A percentile compares a stretch with the other conserved stretches of the same genome.
Evolutionary conservation across 805 yeast genomes (phyloP).

Genomic region (Hanseniaspora taiwanica): DNA sequence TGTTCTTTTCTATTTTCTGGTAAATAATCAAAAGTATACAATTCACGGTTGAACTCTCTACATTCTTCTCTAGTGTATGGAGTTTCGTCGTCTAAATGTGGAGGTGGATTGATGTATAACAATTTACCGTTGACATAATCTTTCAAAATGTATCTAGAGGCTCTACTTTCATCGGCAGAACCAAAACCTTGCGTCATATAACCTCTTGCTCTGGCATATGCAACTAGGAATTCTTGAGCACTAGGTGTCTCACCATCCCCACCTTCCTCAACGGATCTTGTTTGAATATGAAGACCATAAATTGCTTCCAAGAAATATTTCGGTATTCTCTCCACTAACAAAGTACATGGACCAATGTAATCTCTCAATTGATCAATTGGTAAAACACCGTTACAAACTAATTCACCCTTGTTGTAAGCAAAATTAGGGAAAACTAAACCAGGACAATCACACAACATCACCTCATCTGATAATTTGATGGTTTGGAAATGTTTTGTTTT

Average conservation of each 20-base stretch:
- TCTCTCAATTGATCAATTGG: constrained; percentile 97
- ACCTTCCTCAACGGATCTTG: constrained; percentile 67
- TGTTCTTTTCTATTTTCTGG: constrained; percentile 68
- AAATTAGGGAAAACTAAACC: constrained; percentile 98
- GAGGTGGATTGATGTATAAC: constrained; percentile 80
- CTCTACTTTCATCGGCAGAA: constrained; percentile 90
- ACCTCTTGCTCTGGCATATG: constrained; percentile 95
- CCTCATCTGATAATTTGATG: constrained; percentile 67
- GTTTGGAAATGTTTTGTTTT: constrained; percentile 98
- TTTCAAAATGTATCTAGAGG: constrained; percentile 81
- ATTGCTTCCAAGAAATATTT: constrained; percentile 78
- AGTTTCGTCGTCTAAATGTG: constrained; percentile 45
- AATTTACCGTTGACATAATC: constrained; percentile 92
- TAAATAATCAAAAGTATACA: constrained; percentile 50
- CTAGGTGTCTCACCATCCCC: constrained; percentile 75
- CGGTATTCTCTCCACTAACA: constrained; percentile 82
- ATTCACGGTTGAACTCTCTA: constrained; percentile 57
- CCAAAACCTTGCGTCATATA: constrained; percentile 96
- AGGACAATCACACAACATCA: constrained; percentile 93
- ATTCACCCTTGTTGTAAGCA: constrained; percentile 90
- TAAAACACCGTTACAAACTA: constrained; percentile 95
- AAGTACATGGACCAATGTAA: constrained; percentile 72
- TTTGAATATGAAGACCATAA: constrained; percentile 82
- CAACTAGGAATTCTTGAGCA: constrained; percentile 74
- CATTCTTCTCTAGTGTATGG: constrained; percentile 39